These are phyloP conservation scores for Multifurca ochricompacta DNA, from an alignment of 768 basidiomycete genomes.

Conservation along the genomic window DNA sequence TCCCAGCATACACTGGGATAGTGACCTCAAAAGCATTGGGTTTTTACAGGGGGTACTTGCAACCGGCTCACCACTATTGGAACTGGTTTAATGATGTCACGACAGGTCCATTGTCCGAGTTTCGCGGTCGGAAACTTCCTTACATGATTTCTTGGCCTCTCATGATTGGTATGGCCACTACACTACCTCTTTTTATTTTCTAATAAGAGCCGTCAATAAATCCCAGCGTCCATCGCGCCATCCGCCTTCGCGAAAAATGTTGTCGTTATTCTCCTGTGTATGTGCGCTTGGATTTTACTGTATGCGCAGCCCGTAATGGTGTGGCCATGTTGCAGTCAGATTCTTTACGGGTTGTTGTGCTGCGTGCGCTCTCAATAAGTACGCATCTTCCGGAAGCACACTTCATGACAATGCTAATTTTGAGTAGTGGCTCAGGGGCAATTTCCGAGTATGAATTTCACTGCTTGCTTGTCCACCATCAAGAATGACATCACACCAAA, in stretches of 20 bases:
- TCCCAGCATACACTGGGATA: background rate
- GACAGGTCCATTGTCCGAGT: slow-evolving; percentile 18
- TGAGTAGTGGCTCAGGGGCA: slow-evolving; percentile 11
- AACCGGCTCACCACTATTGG: too few species aligned
- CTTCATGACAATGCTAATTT: background rate
- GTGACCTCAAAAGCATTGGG: background rate
- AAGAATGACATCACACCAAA: background rate
- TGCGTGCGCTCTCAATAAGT: slow-evolving; percentile 20
- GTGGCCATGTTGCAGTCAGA: slow-evolving; percentile 8
- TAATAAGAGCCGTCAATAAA: background rate
- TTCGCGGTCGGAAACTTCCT: slow-evolving; percentile 16
- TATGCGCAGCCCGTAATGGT: background rate
- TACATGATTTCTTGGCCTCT: slow-evolving; percentile 19
- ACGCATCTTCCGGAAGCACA: background rate
- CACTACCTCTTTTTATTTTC: background rate
- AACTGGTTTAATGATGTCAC: background rate
- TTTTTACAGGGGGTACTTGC: background rate
- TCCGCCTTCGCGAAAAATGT: slow-evolving; percentile 19
- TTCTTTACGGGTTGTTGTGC: slow-evolving; percentile 18
- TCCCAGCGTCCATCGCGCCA: slow-evolving; percentile 10
- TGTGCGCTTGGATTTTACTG: background rate
- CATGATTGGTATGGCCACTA: slow-evolving; percentile 12
- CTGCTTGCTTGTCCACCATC: background rate
- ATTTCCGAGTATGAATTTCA: slow-evolving; percentile 14
- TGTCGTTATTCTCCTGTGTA: slow-evolving; percentile 18